Evolutionary conservation across 768 basidiomycete species (phyloP).

Genomic region (Lactarius hatsudake): DNA sequence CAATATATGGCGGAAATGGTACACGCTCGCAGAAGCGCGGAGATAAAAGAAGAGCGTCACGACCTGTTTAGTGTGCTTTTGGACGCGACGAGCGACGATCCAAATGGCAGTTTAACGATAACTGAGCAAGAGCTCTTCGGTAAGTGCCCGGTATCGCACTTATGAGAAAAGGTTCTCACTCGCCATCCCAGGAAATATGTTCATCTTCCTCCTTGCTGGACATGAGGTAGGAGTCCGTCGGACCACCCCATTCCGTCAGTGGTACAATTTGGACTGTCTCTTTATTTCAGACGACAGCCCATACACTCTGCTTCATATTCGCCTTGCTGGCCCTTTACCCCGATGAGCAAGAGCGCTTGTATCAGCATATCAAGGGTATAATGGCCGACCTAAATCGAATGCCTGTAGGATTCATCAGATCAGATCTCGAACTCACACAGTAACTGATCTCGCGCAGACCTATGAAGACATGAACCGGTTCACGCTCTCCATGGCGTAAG

Average conservation of each 20-base stretch:
- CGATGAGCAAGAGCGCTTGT: conserved; percentile 43
- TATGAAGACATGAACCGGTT: conserved; percentile 30
- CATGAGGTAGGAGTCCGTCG: conserved; percentile 30
- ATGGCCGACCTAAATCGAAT: conserved; percentile 33
- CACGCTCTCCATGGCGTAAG: conserved; percentile 28
- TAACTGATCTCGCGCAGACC: conserved; percentile 12
- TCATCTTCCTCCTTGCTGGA: conserved; percentile 37
- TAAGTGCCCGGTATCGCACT: not conserved
- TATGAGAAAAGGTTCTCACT: not conserved
- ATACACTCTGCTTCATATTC: conserved; percentile 40
- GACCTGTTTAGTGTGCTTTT: conserved; percentile 30
- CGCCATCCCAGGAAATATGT: conserved; percentile 30
- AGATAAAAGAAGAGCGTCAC: conserved; percentile 26
- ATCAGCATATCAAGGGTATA: conserved; percentile 36
- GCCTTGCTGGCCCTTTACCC: conserved; percentile 43
- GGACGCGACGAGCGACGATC: conserved; percentile 21
- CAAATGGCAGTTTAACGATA: conserved; percentile 20
- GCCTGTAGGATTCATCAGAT: conserved; percentile 3
- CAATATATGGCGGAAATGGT: conserved; percentile 34
- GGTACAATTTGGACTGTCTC: not conserved
- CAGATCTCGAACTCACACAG: not conserved
- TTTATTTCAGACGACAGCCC: conserved; percentile 36
- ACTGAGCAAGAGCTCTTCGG: conserved; percentile 29
- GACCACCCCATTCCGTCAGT: not conserved
- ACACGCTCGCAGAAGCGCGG: conserved; percentile 17